Base-by-base conservation (phyloP, 139 green algal genomes). In the Pseudopediastrum boryanum region DNA sequence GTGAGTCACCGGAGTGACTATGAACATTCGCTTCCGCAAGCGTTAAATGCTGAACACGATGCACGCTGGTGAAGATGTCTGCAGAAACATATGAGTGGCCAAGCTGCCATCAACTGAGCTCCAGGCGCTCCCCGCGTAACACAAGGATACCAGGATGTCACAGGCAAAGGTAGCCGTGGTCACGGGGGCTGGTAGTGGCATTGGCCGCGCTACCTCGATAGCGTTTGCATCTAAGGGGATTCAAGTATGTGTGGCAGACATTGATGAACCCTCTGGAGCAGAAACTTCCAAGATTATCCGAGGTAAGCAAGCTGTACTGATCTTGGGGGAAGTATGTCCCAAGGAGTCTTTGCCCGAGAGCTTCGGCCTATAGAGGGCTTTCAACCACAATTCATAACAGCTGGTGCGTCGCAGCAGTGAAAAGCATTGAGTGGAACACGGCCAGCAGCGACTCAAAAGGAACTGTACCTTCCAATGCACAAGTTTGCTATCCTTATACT, bases 131-230 rank as follows among this genome's bases (percentile, higher is more conserved):
- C n/a, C n/a, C n/a, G n/a, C n/a, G n/a, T n/a, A n/a, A n/a, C n/a
- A n/a, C n/a, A n/a, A n/a, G n/a, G n/a, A n/a, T n/a, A n/a, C n/a
- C n/a, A n/a, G n/a, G n/a, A n/a, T n/a, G n/a, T n/a, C n/a, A n/a
- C n/a, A n/a, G n/a, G n/a, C n/a, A n/a, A n/a, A n/a, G n/a, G 63
- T 71, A 9, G 63, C 63, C 9, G 39, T 71, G 5, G 63, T 71
- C 7, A 71, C 69, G 35, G 69, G 69, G 29, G 69, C 46, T 51
- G 69, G 48, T 27, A 76, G 69, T 39, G 69, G 69, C 46, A 76
- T 76, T 6, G 69, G 69, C 16, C n/a, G 69, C 23, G 69, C 46
- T 35, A 50, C 69, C 35, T 48, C 69, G 10, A 42, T 76, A 12
- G 21, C 46, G 29, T 76, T 76, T 59, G 69, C 69, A 6, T n/a